These are phyloP conservation scores for Ophiosphaerella herpotricha DNA, from an alignment of 2,329 filamentous ascomycete species.

Conservation along the genomic window DNA sequence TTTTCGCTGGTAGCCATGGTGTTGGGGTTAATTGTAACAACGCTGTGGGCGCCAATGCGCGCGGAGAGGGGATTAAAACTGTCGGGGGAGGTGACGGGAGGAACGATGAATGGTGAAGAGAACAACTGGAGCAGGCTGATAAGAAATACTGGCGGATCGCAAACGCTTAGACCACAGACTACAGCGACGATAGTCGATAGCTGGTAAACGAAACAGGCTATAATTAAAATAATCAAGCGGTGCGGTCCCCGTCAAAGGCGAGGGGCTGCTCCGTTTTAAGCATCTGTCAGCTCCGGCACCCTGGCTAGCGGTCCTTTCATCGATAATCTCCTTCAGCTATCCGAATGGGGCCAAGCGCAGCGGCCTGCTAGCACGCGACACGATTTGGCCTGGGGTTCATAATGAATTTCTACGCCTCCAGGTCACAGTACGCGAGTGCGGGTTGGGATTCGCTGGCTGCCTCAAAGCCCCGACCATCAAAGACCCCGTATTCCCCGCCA, in stretches of 20 bases:
- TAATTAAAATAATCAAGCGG: conserved; percentile 10
- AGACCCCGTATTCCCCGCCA: conserved; percentile 6
- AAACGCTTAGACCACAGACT: conserved; percentile 15
- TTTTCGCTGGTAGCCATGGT: conserved; percentile 38
- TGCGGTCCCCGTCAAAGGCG: conserved; percentile 17
- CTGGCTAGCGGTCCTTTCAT: conserved; percentile 21
- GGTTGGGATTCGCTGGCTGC: conserved; percentile 10
- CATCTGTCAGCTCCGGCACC: conserved; percentile 28
- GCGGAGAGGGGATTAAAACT: not conserved
- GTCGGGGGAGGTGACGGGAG: not conserved
- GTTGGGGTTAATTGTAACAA: conserved; percentile 1
- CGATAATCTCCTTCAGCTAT: conserved; percentile 16
- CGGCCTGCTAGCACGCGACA: conserved; percentile 37
- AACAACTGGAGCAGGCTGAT: conserved; percentile 1
- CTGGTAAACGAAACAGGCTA: conserved; percentile 1
- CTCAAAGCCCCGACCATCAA: conserved; percentile 10
- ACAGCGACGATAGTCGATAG: conserved; percentile 1
- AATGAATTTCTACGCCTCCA: conserved; percentile 9
- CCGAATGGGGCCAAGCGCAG: conserved; percentile 18
- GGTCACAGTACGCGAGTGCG: not conserved
- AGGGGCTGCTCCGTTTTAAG: conserved; percentile 35
- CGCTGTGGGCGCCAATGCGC: not conserved
- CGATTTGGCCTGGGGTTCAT: conserved; percentile 19
- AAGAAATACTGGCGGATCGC: conserved; percentile 7
- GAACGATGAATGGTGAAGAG: not conserved